A percentile compares a stretch with the other conserved stretches of the same genome.
phyloP scores from a whole-genome alignment of 805 yeast species.

The Candida hispaniensis region DNA sequence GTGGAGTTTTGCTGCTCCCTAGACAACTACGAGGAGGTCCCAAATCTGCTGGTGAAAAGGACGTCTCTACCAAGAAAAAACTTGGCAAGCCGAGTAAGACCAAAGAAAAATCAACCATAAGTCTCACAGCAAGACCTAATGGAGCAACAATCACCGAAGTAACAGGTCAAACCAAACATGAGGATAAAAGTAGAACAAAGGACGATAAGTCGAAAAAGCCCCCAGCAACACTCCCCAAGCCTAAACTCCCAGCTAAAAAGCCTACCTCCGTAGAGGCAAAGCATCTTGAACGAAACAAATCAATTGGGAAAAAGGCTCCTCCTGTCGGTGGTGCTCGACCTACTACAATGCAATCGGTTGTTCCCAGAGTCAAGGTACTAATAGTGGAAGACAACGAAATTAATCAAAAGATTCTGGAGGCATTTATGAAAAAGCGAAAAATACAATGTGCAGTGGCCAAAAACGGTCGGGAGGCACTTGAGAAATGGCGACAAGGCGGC shows the following conservation, averaged over 20 bases:
- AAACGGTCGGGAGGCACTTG: slow-evolving; percentile 91
- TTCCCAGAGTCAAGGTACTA: slow-evolving; percentile 81
- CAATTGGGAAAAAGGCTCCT: too few relatives aligned
- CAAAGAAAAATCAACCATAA: slow-evolving; percentile 8
- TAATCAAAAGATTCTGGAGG: slow-evolving; percentile 83
- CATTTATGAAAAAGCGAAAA: slow-evolving; percentile 74
- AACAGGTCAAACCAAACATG: slow-evolving; percentile 11
- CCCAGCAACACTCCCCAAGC: background rate
- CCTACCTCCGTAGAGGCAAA: slow-evolving; percentile 1
- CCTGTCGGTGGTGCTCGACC: too few relatives aligned
- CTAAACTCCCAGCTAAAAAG: slow-evolving; percentile 1
- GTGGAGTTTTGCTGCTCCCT: slow-evolving; percentile 26
- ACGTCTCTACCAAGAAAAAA: slow-evolving; percentile 1
- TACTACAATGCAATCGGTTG: slow-evolving; percentile 39
- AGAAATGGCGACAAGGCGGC: slow-evolving; percentile 90
- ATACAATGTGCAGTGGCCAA: slow-evolving; percentile 80
- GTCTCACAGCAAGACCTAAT: slow-evolving; percentile 12
- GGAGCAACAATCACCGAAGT: slow-evolving; percentile 15
- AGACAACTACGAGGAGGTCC: slow-evolving; percentile 23
- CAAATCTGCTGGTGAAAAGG: slow-evolving; percentile 8
- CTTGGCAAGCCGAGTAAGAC: background rate
- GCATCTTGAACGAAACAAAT: background rate
- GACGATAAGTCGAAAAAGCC: slow-evolving; percentile 7
- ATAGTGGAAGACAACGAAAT: slow-evolving; percentile 95
- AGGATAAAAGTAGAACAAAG: slow-evolving; percentile 7